Base-by-base conservation (phyloP, 805 yeast genomes). In the Candida qinlingensis region DNA sequence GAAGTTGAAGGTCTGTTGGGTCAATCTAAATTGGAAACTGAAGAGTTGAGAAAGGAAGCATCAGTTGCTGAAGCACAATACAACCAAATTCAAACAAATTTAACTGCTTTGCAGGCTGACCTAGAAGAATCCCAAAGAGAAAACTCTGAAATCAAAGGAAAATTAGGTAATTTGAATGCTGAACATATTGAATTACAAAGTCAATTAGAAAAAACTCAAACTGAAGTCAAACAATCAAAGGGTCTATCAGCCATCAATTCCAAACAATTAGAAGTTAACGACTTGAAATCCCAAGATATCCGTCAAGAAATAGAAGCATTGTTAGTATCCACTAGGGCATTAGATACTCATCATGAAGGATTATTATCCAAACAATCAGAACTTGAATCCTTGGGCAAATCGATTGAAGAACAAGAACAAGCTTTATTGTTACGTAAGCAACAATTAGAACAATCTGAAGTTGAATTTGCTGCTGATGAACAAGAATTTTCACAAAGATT, bases 41-140 rank as follows among this genome's bases (percentile, higher is more conserved):
- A 83, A 48, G 75, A 79, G 38, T 69, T 90, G 55, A 73, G 85
- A 56, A 80, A 87, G 46, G 91, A 88, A 57, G 72, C 87, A 1
- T 78, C 88, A 0, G 75, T 87, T 39, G 77, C 86, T 2, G 96
- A 90, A 63, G 95, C 96, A 9, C 85, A 79, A 57, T 77, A 78
- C 58, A 85, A 87, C 63, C 81, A 86, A 5, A 75, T 84, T 42
- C 86, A 87, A 51, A 64, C 80, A 0, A 81, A 85, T 53, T 72
- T 85, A 53, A 80, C 79, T 54, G 78, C 77, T 41, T 69, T 83
- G 45, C 86, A 85, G 57, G 62, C 74, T 5, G 74, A 76, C 19
- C 71, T 84, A 41, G 87, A 84, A 47, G 78, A 76, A 43, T 75
- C 85, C n/a, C 91, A 87, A 66, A 77, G 79, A 59, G 77, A 79